Conservation (phyloP, 495 filamentous ascomycete genomes). For the Neurospora tetraspora region DNA sequence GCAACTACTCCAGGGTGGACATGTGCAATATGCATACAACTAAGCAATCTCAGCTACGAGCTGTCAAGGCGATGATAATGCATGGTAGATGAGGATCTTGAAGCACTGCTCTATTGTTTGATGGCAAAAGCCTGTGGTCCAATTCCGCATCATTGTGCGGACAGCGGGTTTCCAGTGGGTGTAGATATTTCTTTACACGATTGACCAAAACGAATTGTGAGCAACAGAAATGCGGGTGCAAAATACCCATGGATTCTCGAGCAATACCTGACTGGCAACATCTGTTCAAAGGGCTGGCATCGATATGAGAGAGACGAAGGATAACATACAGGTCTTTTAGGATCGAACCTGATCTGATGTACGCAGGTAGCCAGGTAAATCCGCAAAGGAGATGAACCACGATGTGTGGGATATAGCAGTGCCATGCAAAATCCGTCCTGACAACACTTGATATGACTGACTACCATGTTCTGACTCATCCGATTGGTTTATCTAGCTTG, state of each 20-base stretch:
- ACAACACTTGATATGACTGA: not conserved
- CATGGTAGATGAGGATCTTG: no score
- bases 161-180: no score
- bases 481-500: not conserved
- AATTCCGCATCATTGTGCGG: no score
- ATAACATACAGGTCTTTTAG: not conserved
- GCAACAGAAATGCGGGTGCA: no score
- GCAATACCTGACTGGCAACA: no score
- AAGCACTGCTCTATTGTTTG: not conserved
- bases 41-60: not conserved
- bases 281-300: not conserved
- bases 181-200: no score
- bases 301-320: not conserved
- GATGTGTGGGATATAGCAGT: no score
- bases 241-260: no score
- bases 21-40: not conserved
- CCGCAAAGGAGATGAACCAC: no score
- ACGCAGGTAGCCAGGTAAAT: no score
- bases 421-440: no score
- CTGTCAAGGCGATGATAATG: not conserved
- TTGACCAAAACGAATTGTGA: no score
- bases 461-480: not conserved
- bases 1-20: not conserved
- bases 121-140: not conserved
- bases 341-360: not conserved